These are phyloP conservation scores for Biscogniauxia marginata DNA, from an alignment of 2,329 filamentous ascomycete genomes.

Conservation along the genomic window DNA sequence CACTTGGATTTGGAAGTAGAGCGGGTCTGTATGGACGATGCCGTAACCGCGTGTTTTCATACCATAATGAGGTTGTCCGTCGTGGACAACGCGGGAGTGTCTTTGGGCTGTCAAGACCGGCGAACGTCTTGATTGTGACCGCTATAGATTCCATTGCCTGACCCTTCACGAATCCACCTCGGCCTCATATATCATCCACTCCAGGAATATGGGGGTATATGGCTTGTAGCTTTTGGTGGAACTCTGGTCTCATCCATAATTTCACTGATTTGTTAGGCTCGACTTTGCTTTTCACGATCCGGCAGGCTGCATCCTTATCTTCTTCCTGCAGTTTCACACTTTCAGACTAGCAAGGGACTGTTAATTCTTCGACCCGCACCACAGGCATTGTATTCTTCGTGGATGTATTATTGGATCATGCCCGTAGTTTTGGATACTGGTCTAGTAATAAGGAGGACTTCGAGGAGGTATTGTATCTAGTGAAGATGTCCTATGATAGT, in stretches of 20 bases:
- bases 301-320: neutral
- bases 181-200: neutral
- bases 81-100: constrained; percentile 3
- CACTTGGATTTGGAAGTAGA: constrained; percentile 3
- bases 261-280: neutral
- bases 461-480: too few species aligned
- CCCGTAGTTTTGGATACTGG: too few species aligned
- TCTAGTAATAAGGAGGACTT: too few species aligned
- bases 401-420: too few species aligned
- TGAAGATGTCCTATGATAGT: too few species aligned
- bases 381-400: neutral
- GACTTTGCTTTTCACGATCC: neutral
- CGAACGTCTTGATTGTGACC: neutral
- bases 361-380: neutral
- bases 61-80: constrained; percentile 1
- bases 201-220: neutral
- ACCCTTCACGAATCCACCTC: constrained; percentile 1
- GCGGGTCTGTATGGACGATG: neutral
- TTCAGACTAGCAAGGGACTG: constrained; percentile 2
- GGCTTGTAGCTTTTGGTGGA: neutral
- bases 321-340: neutral
- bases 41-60: neutral
- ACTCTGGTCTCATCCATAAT: neutral
- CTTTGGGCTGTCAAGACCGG: neutral
- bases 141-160: neutral